Conservation (phyloP, 2,329 filamentous ascomycete genomes). For the Colletotrichum tofieldiae region DNA sequence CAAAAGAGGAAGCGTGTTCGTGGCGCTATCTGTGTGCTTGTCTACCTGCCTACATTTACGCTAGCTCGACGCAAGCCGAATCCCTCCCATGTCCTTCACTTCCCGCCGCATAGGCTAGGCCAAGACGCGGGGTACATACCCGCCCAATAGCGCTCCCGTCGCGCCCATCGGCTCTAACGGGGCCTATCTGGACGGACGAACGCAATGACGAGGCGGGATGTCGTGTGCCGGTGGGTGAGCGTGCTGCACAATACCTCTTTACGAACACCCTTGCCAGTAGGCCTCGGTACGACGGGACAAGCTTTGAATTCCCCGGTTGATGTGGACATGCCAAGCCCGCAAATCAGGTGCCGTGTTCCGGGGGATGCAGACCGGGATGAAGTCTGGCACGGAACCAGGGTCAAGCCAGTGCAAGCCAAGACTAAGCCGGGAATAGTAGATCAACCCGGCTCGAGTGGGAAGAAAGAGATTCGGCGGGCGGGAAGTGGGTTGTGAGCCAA, state of each 20-base stretch:
- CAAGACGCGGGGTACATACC: conserved; percentile 43
- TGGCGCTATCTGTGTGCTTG: not conserved
- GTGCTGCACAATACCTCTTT: conserved; percentile 8
- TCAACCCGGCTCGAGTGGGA: conserved; percentile 8
- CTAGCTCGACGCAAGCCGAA: conserved; percentile 27
- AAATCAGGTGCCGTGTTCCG: conserved; percentile 36
- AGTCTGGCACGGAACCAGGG: conserved; percentile 21
- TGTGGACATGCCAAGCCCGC: conserved; percentile 36
- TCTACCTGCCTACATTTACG: conserved; percentile 5
- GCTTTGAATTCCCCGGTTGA: conserved; percentile 35
- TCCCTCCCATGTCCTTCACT: conserved; percentile 10
- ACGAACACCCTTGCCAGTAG: conserved; percentile 7
- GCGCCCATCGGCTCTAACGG: conserved; percentile 16
- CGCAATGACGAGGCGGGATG: conserved; percentile 34
- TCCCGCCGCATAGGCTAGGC: conserved; percentile 16
- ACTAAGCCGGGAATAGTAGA: not conserved
- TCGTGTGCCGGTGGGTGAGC: conserved; percentile 16
- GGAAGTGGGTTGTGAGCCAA: conserved; percentile 34
- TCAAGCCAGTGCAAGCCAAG: conserved; percentile 5
- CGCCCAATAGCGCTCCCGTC: conserved; percentile 42
- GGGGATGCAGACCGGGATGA: conserved; percentile 8
- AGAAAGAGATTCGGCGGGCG: conserved; percentile 16
- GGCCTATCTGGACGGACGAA: conserved; percentile 22
- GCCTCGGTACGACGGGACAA: conserved; percentile 39
- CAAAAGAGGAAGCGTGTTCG: conserved; percentile 11